phyloP scores from a whole-genome alignment of 1,284 basidiomycete species.

The Agroathelia rolfsii region DNA sequence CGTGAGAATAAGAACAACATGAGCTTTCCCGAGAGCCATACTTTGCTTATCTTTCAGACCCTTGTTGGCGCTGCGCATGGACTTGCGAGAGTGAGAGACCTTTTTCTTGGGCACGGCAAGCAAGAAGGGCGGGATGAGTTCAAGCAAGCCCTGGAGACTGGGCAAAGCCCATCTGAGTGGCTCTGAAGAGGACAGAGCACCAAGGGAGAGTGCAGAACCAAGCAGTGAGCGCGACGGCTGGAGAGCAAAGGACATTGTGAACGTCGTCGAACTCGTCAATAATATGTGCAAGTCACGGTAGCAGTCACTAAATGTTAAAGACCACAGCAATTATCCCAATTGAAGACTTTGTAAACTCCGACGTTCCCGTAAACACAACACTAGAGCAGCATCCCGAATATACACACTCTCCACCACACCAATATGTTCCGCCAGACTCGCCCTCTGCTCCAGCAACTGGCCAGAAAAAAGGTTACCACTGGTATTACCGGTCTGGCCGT shows the following conservation, averaged over 20 bases:
- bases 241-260: slow-evolving; percentile 25
- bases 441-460: slow-evolving; percentile 51
- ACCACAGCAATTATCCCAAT: too few species aligned
- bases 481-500: slow-evolving; percentile 69
- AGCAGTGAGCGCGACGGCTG: slow-evolving; percentile 23
- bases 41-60: slow-evolving; percentile 92
- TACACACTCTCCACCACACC: slow-evolving; percentile 6
- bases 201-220: slow-evolving; percentile 22
- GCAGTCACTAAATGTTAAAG: too few species aligned
- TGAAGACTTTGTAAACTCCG: not conserved
- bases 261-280: not conserved
- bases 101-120: slow-evolving; percentile 95
- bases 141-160: slow-evolving; percentile 51
- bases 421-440: slow-evolving; percentile 74
- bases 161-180: slow-evolving; percentile 39
- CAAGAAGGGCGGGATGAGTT: slow-evolving; percentile 81
- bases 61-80: slow-evolving; percentile 93
- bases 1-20: not conserved
- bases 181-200: slow-evolving; percentile 21
- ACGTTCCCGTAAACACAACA: too few species aligned
- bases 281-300: too few species aligned
- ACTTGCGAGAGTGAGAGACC: slow-evolving; percentile 86
- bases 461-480: slow-evolving; percentile 74
- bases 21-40: slow-evolving; percentile 39
- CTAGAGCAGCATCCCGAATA: slow-evolving; percentile 1